Evolutionary conservation across 2,329 filamentous ascomycete species (phyloP).

Genomic region (Coccinonectria pachysandricola): DNA sequence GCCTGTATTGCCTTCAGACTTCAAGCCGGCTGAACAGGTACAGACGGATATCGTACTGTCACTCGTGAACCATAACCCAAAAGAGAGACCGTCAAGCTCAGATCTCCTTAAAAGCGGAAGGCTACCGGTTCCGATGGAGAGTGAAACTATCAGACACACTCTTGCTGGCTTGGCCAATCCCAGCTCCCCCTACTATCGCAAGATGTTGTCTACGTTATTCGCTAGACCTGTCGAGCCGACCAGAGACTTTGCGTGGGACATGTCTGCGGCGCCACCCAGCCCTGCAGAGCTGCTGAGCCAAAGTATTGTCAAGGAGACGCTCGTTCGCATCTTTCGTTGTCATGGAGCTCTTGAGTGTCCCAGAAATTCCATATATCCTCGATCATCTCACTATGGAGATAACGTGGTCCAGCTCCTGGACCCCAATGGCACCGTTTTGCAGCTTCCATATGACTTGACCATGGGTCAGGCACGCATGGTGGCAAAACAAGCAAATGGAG

Average conservation of each 20-base stretch:
- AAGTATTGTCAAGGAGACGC: slow-evolving; percentile 60
- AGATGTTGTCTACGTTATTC: slow-evolving; percentile 81
- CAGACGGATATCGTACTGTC: slow-evolving; percentile 72
- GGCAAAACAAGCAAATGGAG: slow-evolving; percentile 54
- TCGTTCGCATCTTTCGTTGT: slow-evolving; percentile 71
- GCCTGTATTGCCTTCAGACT: slow-evolving; percentile 62
- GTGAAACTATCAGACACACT: slow-evolving; percentile 77
- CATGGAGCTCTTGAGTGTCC: slow-evolving; percentile 81
- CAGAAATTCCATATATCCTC: slow-evolving; percentile 68
- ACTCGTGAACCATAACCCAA: slow-evolving; percentile 72
- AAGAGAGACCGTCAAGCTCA: slow-evolving; percentile 68
- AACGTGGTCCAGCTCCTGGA: slow-evolving; percentile 76
- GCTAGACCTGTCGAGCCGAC: slow-evolving; percentile 64
- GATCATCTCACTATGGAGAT: slow-evolving; percentile 63
- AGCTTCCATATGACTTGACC: slow-evolving; percentile 89
- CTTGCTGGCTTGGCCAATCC: slow-evolving; percentile 73
- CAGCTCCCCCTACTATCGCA: slow-evolving; percentile 77
- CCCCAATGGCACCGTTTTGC: slow-evolving; percentile 73
- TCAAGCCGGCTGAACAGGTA: slow-evolving; percentile 57
- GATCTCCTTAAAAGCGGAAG: slow-evolving; percentile 80
- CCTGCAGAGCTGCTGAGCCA: slow-evolving; percentile 58
- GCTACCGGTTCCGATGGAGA: slow-evolving; percentile 83
- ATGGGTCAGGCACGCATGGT: slow-evolving; percentile 79
- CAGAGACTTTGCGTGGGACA: slow-evolving; percentile 73
- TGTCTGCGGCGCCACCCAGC: slow-evolving; percentile 45